These are phyloP conservation scores for Striga hermonthica DNA, from an alignment of 305 asterid species.

Conservation along the genomic window DNA sequence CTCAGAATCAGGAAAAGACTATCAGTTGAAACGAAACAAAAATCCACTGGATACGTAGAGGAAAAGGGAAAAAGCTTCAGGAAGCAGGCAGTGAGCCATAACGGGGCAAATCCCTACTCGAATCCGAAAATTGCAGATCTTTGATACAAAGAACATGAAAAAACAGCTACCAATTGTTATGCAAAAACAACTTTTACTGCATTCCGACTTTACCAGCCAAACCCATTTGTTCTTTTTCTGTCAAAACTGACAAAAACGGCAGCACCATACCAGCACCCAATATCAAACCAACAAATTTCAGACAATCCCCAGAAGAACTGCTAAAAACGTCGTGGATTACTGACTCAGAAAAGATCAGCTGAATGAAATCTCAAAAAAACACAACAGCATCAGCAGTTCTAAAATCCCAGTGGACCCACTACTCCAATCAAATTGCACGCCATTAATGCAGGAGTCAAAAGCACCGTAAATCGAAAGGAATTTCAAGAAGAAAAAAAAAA, in stretches of 20 bases:
- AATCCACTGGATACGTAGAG: constrained; percentile 20
- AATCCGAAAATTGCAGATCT: constrained; percentile 19
- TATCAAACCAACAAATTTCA: constrained; percentile 25
- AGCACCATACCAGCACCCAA: constrained; percentile 25
- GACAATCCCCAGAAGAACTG: constrained; percentile 26
- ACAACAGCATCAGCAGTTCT: constrained; percentile 31
- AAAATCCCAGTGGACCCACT: constrained; percentile 28
- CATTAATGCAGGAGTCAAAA: constrained; percentile 30
- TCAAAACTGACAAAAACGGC: constrained; percentile 21
- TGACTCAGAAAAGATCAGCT: constrained; percentile 29
- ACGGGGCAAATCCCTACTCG: constrained; percentile 11
- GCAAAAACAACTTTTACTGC: constrained; percentile 19
- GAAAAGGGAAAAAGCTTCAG: constrained; percentile 20
- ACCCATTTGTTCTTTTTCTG: constrained; percentile 3
- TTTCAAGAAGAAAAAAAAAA: not conserved
- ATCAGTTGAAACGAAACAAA: not conserved
- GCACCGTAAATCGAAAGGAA: not conserved
- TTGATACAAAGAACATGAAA: not conserved
- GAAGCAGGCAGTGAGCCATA: constrained; percentile 24
- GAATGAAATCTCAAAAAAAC: constrained; percentile 29
- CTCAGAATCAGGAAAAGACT: constrained; percentile 3
- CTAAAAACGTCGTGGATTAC: constrained; percentile 25
- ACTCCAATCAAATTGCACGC: constrained; percentile 28
- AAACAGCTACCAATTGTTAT: constrained; percentile 10
- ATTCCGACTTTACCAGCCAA: constrained; percentile 11